Evolutionary conservation across 148 eudicot genomes (phyloP).

Genomic region (Vaccinium myrtillus): DNA sequence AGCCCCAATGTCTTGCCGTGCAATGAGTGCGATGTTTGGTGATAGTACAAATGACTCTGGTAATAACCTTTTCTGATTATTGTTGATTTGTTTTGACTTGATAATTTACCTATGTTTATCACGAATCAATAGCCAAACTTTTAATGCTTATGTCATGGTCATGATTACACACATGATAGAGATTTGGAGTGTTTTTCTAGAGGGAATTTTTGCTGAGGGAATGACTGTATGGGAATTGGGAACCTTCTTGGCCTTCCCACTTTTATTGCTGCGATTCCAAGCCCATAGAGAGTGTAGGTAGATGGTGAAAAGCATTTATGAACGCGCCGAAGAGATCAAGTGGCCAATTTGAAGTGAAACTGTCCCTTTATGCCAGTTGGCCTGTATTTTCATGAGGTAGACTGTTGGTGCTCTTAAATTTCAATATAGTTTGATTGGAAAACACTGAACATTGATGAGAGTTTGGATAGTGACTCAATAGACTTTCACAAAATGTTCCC

Average conservation of each 20-base stretch:
- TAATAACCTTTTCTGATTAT: conserved; percentile 22
- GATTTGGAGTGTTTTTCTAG: background rate
- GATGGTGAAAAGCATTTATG: background rate
- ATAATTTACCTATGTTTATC: background rate
- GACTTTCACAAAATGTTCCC: background rate
- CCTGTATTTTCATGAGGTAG: background rate
- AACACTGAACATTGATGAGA: background rate
- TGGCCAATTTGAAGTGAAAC: background rate
- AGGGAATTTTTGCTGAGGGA: background rate
- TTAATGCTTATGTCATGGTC: background rate
- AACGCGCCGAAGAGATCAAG: background rate
- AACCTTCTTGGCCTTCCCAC: conserved; percentile 1
- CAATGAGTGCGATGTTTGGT: conserved; percentile 88
- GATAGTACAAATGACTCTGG: conserved; percentile 49
- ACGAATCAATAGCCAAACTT: background rate
- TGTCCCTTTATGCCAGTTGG: background rate
- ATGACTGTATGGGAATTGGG: background rate
- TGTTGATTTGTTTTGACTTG: background rate
- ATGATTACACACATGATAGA: background rate
- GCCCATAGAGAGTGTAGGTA: background rate
- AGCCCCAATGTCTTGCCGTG: conserved; percentile 35
- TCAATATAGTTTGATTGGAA: background rate
- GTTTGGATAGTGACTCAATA: background rate
- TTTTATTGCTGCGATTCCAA: background rate
- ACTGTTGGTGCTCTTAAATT: background rate